A percentile compares a stretch with the other conserved stretches of the same genome.
These are phyloP conservation scores for Chlorella ohadii DNA, from an alignment of 139 green algal species.

Conservation along the genomic window DNA sequence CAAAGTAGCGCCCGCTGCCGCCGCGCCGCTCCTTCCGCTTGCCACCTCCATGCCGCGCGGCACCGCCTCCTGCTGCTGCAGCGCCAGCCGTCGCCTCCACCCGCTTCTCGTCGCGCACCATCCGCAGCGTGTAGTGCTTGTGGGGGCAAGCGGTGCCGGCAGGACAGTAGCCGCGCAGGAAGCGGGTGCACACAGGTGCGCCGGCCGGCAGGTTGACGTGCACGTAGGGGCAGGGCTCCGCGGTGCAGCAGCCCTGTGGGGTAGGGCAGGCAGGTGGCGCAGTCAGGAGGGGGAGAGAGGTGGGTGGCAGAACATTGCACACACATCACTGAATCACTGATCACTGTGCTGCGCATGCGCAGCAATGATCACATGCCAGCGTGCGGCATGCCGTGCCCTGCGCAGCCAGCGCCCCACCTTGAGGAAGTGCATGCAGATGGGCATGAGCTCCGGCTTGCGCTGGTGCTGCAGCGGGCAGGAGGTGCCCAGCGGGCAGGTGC, in stretches of 20 bases:
- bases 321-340: too few relatives aligned
- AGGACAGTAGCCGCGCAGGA: slow-evolving; percentile 70
- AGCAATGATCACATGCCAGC: too few relatives aligned
- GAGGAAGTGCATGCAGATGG: slow-evolving; percentile 75
- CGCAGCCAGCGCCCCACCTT: slow-evolving; percentile 40
- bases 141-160: slow-evolving; percentile 57
- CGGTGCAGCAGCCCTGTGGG: slow-evolving; percentile 68
- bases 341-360: too few relatives aligned
- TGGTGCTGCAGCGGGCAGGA: slow-evolving; percentile 65
- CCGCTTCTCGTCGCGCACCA: slow-evolving; percentile 49
- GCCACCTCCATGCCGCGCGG: neutral
- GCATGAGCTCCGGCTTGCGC: slow-evolving; percentile 68
- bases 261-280: neutral
- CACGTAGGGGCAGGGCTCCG: slow-evolving; percentile 68
- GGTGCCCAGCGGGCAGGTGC: slow-evolving; percentile 46
- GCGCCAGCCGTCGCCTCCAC: neutral
- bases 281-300: too few relatives aligned
- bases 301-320: too few relatives aligned
- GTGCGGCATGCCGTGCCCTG: too few relatives aligned
- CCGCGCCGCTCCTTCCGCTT: neutral
- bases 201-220: slow-evolving; percentile 62
- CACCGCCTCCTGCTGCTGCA: neutral
- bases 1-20: neutral
- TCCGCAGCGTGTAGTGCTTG: slow-evolving; percentile 66
- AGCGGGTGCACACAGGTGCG: slow-evolving; percentile 63